Evolutionary conservation across 805 yeast genomes (phyloP).

Genomic region (Metschnikowia amazonensis): DNA sequence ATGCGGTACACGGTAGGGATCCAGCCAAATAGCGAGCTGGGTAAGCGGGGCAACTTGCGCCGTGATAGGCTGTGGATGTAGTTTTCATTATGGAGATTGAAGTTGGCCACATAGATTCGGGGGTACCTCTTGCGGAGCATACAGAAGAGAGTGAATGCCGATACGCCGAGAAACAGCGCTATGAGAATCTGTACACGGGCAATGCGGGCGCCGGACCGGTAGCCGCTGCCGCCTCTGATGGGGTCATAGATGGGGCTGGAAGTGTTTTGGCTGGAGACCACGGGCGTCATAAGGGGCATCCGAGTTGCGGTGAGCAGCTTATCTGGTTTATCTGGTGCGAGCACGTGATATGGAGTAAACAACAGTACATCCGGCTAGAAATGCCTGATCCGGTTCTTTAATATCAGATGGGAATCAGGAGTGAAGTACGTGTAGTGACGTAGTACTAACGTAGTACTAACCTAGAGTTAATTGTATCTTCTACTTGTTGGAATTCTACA

Average conservation of each 20-base stretch:
- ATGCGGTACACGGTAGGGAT: conserved; percentile 60
- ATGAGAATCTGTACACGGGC: conserved; percentile 74
- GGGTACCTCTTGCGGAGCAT: conserved; percentile 71
- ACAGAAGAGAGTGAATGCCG: conserved; percentile 69
- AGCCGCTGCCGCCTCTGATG: conserved; percentile 15
- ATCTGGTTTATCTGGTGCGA: neutral
- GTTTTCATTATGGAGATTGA: conserved; percentile 43
- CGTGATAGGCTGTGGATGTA: conserved; percentile 42
- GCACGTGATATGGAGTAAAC: no score
- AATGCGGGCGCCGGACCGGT: conserved; percentile 42
- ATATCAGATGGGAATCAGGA: no score
- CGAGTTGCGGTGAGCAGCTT: conserved; percentile 3
- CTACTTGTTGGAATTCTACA: no score
- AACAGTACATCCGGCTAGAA: no score
- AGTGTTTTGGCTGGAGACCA: conserved; percentile 6
- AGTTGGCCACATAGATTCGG: conserved; percentile 78
- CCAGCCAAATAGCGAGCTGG: conserved; percentile 76
- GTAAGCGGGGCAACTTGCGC: conserved; percentile 55
- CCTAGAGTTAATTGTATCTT: no score
- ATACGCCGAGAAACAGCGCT: conserved; percentile 62
- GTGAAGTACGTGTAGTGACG: no score
- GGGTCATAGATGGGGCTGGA: conserved; percentile 19
- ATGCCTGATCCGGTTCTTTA: no score
- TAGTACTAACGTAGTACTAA: no score
- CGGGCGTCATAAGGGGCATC: no score